These are phyloP conservation scores for Irpex sp. DNA, from an alignment of 1,284 basidiomycete genomes.

Conservation along the genomic window DNA sequence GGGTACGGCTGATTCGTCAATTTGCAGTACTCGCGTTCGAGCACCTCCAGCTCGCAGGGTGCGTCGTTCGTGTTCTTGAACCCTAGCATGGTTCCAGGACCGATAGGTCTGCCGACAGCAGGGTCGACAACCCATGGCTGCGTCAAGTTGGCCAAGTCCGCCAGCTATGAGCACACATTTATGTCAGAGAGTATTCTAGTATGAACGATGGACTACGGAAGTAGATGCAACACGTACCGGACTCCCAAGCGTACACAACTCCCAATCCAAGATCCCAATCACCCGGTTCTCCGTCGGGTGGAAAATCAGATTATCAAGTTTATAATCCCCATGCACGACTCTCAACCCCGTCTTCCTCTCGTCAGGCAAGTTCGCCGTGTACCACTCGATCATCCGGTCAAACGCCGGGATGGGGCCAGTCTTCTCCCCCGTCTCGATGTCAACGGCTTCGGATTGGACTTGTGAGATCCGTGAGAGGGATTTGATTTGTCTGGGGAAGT, in stretches of 20 bases:
- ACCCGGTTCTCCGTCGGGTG: conserved; percentile 89
- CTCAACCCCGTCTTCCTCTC: conserved; percentile 67
- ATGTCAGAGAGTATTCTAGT: not conserved
- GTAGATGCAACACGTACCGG: conserved; percentile 40
- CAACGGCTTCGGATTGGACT: conserved; percentile 68
- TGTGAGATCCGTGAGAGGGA: conserved; percentile 80
- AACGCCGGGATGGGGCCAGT: conserved; percentile 70
- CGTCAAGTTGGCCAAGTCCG: conserved; percentile 89
- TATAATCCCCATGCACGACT: conserved; percentile 95
- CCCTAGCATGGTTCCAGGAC: conserved; percentile 26
- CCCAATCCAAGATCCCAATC: conserved; percentile 96
- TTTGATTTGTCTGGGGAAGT: conserved; percentile 91
- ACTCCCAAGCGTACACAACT: conserved; percentile 88
- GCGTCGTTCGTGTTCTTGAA: conserved; percentile 60
- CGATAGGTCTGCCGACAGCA: conserved; percentile 14
- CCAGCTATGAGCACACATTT: conserved; percentile 48
- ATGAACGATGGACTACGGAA: not conserved
- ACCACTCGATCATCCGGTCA: conserved; percentile 75
- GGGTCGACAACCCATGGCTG: conserved; percentile 76
- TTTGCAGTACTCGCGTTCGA: conserved; percentile 74
- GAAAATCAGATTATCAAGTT: conserved; percentile 93
- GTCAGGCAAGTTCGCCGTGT: conserved; percentile 65
- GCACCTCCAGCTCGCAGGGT: conserved; percentile 65
- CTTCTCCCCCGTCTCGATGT: conserved; percentile 57
- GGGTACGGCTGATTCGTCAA: conserved; percentile 62